phyloP scores from a whole-genome alignment of 1,284 basidiomycete species.

The Malassezia obtusa region DNA sequence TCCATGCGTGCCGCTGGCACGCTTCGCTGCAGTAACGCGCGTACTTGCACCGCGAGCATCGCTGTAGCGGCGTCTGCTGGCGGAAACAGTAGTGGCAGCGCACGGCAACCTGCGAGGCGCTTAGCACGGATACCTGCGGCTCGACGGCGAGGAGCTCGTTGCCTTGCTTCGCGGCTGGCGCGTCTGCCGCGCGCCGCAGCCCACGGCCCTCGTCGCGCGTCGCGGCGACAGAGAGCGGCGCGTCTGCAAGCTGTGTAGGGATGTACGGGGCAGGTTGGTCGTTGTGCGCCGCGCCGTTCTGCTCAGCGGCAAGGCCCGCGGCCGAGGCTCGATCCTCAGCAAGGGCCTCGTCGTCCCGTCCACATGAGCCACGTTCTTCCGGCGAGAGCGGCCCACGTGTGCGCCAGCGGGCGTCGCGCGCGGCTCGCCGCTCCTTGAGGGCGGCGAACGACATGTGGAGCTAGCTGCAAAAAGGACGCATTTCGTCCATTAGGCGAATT shows the following conservation, averaged over 20 bases:
- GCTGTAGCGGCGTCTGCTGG: background rate
- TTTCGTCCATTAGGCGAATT: background rate
- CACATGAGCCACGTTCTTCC: background rate
- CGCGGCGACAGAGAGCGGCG: background rate
- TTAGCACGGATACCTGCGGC: constrained; percentile 1
- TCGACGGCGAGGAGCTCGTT: background rate
- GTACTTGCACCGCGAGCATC: constrained; percentile 14
- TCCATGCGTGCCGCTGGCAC: constrained; percentile 14
- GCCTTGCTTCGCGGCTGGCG: background rate
- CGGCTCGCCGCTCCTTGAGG: background rate
- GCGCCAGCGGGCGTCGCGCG: background rate
- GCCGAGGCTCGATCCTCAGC: background rate
- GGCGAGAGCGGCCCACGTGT: background rate
- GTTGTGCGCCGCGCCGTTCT: background rate
- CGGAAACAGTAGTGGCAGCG: constrained; percentile 16
- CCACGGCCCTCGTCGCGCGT: background rate
- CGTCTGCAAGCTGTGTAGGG: background rate
- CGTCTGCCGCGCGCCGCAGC: background rate
- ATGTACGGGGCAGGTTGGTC: background rate
- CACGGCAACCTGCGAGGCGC: background rate
- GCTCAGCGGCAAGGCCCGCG: background rate
- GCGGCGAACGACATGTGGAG: constrained; percentile 10
- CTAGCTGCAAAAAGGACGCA: no score
- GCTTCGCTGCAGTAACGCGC: constrained; percentile 14
- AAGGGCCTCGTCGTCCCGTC: no score